Base-by-base conservation (phyloP, 805 yeast species). In the Zygotorulaspora chibaensis region DNA sequence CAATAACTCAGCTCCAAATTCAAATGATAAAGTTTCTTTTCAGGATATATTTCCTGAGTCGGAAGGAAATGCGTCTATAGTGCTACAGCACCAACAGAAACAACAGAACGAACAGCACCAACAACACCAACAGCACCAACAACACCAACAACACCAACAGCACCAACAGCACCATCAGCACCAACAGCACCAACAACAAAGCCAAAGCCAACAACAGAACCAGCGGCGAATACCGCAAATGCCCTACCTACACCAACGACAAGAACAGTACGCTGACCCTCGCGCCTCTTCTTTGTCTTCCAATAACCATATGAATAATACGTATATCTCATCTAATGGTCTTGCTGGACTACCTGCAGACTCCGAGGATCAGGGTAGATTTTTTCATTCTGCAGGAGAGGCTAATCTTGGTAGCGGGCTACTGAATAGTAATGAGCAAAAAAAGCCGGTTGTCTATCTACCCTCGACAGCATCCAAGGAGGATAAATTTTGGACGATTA, bases 401-500 rank as follows among this genome's bases (percentile, higher is more conserved):
- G 17, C n/a, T 13, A 12, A 28, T 12, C 15, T 25, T 10, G 12
- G 5, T 23, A 36, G 36, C 20, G 12, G 12, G 20, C 20, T 33
- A n/a, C 20, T 10, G 16, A 17, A 15, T 6, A 30, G 13, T 11
- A 28, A 40, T 13, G 40, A 31, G 18, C 38, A 28, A 15, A 43
- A 15, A 29, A 26, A 38, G 31, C 43, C 38, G 17, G 33, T 29
- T n/a, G 15, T 45, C 10, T 40, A 38, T 16, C 38, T 45, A 13
- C 41, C 53, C 7, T 40, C 50, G 7, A 38, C 45, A 2, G 36
- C 50, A 9, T 40, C 44, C 10, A 39, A 31, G 18, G 48, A 42
- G 5, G 79, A 75, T 45, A 78, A 74, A 40, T 69, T 74, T 40
- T 74, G 79, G 77, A 66, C 69, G 7, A 67, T 66, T n/a, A 69